These are phyloP conservation scores for Silene coronaria DNA, from an alignment of 179 eudicot species.

Conservation along the genomic window DNA sequence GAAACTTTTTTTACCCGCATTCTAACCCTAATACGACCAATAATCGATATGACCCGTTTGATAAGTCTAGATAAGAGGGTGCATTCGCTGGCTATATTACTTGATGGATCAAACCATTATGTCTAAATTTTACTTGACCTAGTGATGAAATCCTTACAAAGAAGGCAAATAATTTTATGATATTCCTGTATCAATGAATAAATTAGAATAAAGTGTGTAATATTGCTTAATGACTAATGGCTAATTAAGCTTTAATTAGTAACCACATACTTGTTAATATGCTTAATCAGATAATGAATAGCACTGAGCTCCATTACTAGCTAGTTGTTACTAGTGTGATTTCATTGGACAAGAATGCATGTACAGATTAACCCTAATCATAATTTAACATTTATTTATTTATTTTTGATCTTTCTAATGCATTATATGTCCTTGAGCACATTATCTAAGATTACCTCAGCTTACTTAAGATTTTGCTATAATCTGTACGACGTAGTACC, in stretches of 20 bases:
- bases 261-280: constrained; percentile 17
- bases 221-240: not conserved
- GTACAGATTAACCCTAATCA: not conserved
- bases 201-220: not conserved
- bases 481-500: not conserved
- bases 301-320: not conserved
- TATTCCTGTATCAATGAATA: not conserved
- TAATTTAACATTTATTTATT: not conserved
- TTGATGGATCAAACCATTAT: no score
- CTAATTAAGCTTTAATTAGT: constrained; percentile 19
- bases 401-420: not conserved
- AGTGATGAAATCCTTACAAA: no score
- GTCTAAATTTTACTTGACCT: no score
- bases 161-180: constrained; percentile 1
- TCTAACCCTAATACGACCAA: no score
- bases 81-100: no score
- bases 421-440: not conserved
- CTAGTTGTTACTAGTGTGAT: constrained; percentile 3
- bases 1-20: no score
- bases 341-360: constrained; percentile 2
- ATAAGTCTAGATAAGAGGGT: no score
- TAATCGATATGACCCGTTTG: no score
- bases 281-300: constrained; percentile 20
- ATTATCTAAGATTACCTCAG: constrained; percentile 4
- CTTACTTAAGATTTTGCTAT: not conserved